Conservation (phyloP, 495 filamentous ascomycete genomes). For the Hypoxylon fragiforme region DNA sequence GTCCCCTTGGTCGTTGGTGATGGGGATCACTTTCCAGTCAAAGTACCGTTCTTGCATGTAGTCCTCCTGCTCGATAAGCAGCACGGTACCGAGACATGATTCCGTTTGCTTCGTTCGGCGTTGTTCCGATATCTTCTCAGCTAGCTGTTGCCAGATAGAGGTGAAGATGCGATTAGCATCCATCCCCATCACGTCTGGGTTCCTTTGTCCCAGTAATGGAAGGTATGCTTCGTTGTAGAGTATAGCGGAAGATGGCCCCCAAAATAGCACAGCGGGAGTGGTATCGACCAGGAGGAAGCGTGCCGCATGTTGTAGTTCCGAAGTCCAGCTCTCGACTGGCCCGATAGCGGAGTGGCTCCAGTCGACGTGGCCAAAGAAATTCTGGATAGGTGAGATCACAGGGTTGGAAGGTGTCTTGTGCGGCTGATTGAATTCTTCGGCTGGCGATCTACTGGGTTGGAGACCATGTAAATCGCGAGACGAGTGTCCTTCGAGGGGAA, state of each 20-base stretch:
- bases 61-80: slow-evolving; percentile 53
- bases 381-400: not conserved
- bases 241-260: slow-evolving; percentile 48
- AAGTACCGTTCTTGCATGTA: slow-evolving; percentile 66
- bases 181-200: slow-evolving; percentile 45
- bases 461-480: not conserved
- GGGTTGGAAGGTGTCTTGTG: not conserved
- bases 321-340: slow-evolving; percentile 3
- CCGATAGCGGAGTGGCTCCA: slow-evolving; percentile 17
- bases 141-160: slow-evolving; percentile 40
- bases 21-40: slow-evolving; percentile 63
- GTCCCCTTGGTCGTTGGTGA: slow-evolving; percentile 52
- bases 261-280: slow-evolving; percentile 40
- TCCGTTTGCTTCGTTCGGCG: slow-evolving; percentile 25
- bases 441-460: not conserved
- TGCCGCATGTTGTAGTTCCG: slow-evolving; percentile 20
- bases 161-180: slow-evolving; percentile 42
- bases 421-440: not conserved
- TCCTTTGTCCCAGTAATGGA: slow-evolving; percentile 42
- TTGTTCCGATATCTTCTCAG: slow-evolving; percentile 34
- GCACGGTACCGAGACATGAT: slow-evolving; percentile 44
- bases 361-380: slow-evolving; percentile 7
- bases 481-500: not conserved
- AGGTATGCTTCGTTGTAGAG: slow-evolving; percentile 53
- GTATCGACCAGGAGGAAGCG: slow-evolving; percentile 34